phyloP scores from a whole-genome alignment of 768 basidiomycete species.

The Tulasnella sp. region DNA sequence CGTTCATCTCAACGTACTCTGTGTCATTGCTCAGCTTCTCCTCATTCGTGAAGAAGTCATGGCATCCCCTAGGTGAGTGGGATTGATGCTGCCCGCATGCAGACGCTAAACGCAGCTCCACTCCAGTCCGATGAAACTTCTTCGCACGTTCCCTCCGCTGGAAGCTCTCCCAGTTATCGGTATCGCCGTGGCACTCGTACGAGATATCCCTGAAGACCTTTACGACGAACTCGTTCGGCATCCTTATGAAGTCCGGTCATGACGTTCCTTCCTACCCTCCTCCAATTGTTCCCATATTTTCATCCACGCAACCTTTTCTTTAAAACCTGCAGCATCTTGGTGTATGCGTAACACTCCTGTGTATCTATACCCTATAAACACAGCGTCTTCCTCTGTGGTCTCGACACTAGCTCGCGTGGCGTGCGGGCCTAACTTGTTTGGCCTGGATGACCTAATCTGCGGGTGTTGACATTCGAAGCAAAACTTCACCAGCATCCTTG shows the following conservation, averaged over 20 bases:
- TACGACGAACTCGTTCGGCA: constrained; percentile 87
- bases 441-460: not conserved
- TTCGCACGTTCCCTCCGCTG: constrained; percentile 89
- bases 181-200: constrained; percentile 87
- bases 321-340: not conserved
- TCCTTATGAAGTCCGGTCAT: constrained; percentile 44
- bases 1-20: constrained; percentile 91
- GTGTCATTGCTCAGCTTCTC: constrained; percentile 90
- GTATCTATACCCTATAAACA: not conserved
- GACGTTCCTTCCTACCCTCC: not conserved
- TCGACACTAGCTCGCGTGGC: not conserved
- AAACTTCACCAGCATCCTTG: not conserved
- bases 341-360: not conserved
- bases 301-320: not conserved
- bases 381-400: not conserved
- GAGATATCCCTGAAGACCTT: constrained; percentile 77
- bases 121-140: constrained; percentile 81
- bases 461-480: not conserved
- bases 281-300: not conserved
- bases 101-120: constrained; percentile 1
- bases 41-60: constrained; percentile 88
- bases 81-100: not conserved
- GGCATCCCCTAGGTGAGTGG: constrained; percentile 66
- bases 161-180: constrained; percentile 82
- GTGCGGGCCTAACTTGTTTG: not conserved